Percentiles rank a stretch among this genome's conserved stretches.
phyloP scores from a whole-genome alignment of 2,329 filamentous ascomycete genomes.

The Epichloe gansuensis region DNA sequence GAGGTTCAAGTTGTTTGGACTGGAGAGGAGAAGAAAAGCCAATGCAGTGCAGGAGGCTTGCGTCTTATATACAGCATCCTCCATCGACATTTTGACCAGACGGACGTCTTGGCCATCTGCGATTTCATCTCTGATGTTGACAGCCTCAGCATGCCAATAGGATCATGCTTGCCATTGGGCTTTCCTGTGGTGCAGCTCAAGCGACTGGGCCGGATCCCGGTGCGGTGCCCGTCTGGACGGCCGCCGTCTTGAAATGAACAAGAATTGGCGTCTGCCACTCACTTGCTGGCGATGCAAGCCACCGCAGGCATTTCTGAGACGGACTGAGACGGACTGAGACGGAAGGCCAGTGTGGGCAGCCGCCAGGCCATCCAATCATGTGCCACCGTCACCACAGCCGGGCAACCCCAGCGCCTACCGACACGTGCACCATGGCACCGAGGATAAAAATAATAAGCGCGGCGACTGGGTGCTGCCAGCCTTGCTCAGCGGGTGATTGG shows the following conservation, averaged over 20 bases:
- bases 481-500: neutral
- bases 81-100: neutral
- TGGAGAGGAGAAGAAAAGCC: neutral
- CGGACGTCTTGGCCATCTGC: neutral
- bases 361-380: slow-evolving; percentile 14
- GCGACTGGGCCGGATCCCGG: neutral
- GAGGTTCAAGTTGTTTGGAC: neutral
- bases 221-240: neutral
- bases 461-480: too few species aligned
- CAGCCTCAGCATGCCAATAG: neutral
- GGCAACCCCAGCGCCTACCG: slow-evolving; percentile 3
- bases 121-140: neutral
- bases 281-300: neutral
- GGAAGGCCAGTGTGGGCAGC: slow-evolving; percentile 9
- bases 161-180: neutral
- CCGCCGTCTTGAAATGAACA: neutral
- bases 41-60: neutral
- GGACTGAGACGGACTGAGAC: slow-evolving; percentile 7
- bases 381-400: neutral
- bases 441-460: neutral
- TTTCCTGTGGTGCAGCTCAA: neutral
- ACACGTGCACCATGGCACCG: neutral
- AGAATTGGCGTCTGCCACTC: neutral
- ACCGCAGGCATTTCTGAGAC: slow-evolving; percentile 9
- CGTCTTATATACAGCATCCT: slow-evolving; percentile 1